Base-by-base conservation (phyloP, 228 moss, liverwort and hornwort species). In the Sphagnum fallax region DNA sequence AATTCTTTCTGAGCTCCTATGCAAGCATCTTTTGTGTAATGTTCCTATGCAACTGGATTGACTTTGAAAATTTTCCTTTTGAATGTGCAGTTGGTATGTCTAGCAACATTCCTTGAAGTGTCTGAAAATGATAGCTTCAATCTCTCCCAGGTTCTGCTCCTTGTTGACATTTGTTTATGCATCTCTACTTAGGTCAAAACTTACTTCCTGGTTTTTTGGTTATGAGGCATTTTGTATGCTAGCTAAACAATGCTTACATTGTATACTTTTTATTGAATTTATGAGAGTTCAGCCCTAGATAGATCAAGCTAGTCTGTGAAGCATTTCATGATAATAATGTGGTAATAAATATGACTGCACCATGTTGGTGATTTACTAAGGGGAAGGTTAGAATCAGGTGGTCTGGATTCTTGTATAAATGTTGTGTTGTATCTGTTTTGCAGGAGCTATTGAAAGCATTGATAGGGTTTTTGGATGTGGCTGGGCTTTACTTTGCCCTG, bases 391-490 rank as follows among this genome's bases (percentile, higher is more conserved):
- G 32, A 32, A 32, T 1, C 32, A 2, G 32, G 2, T 32, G 32
- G 32, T 2, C 32, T 32, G 32, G 32, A 32, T 32, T 32, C 2
- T 32, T 32, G 32, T 32, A 32, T 32, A 32, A 32, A 32, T 32
- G 32, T 32, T 32, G 32, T 32, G 2, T 32, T 32, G 32, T 32
- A 32, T 32, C 32, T 32, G 48, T 9, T 51, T 50, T 62, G 48
- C 91, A 92, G 85, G 97, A 98, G 75, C 73, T 91, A 63, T 77
- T 98, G 53, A 91, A 98, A 76, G 88, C 90, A 4, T 78, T 91
- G 32, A 93, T 98, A 63, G 88, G 93, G 8, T 91, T 90, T 65
- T 16, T 98, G 68, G 91, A 98, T 69, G 93, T 93, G 9, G 93
- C 82, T 2, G 97, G 97, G 13, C 83, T 97, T 52, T 97, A 93